Evolutionary conservation across 1,139 yeast genomes (phyloP).

Genomic region (Debaryomycetaceae sp.): DNA sequence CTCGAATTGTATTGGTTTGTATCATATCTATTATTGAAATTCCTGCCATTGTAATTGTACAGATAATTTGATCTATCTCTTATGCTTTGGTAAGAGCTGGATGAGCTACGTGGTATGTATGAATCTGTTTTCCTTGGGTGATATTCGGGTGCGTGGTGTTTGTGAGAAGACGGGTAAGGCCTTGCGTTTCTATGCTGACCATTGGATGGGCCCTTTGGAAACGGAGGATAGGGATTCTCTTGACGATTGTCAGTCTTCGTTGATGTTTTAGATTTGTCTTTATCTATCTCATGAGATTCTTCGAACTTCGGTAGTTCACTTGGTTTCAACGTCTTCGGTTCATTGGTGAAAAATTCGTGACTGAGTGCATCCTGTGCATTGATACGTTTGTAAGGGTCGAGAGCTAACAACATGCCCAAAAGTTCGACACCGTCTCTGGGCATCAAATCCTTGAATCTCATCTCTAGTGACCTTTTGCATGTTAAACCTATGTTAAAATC

Average conservation of each 20-base stretch:
- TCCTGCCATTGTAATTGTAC: background rate
- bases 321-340: constrained; percentile 60
- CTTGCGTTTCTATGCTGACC: background rate
- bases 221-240: background rate
- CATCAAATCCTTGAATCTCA: constrained; percentile 32
- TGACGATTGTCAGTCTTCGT: constrained; percentile 7
- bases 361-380: constrained; percentile 78
- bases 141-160: background rate
- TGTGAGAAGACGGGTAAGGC: background rate
- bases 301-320: constrained; percentile 66
- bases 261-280: constrained; percentile 51
- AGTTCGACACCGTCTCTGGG: constrained; percentile 39
- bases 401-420: constrained; percentile 50
- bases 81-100: background rate
- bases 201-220: constrained; percentile 1
- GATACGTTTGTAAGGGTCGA: constrained; percentile 69
- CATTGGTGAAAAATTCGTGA: constrained; percentile 62
- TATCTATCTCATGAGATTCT: constrained; percentile 87
- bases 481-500: constrained; percentile 42
- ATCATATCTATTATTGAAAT: background rate
- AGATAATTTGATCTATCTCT: background rate
- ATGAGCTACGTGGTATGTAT: background rate
- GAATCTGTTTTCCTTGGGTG: background rate
- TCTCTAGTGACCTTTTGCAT: constrained; percentile 55
- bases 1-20: background rate